Evolutionary conservation across 257 asterid genomes (phyloP).

Genomic region (Solanum chiquidenum): DNA sequence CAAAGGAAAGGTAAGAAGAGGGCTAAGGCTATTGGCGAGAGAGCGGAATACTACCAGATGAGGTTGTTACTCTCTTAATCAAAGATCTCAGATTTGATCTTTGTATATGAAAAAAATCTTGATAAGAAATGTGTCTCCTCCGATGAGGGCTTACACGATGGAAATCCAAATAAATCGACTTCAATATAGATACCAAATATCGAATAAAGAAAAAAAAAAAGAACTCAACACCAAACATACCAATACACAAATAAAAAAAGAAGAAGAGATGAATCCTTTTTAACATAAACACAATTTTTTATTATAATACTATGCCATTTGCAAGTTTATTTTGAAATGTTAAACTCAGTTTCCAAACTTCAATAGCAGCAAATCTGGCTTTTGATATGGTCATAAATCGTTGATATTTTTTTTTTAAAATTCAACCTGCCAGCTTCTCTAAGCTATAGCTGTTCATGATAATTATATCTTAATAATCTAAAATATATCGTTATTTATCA

Average conservation of each 20-base stretch:
- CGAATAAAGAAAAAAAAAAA: too few species aligned
- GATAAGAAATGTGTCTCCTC: too few species aligned
- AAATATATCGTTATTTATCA: neutral
- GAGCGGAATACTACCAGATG: neutral
- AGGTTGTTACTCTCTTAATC: too few species aligned
- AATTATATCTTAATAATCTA: neutral
- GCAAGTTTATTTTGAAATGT: neutral
- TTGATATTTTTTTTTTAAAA: neutral
- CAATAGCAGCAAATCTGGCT: neutral
- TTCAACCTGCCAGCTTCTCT: neutral
- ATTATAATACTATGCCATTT: neutral
- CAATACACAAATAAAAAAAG: neutral
- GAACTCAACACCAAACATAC: too few species aligned
- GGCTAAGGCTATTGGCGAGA: neutral
- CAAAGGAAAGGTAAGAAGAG: neutral
- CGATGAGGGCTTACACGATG: too few species aligned
- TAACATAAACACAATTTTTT: neutral
- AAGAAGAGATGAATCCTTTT: neutral
- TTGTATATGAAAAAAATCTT: neutral
- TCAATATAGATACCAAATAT: too few species aligned
- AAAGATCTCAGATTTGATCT: too few species aligned
- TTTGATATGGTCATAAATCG: neutral
- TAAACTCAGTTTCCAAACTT: neutral
- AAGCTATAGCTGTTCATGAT: neutral
- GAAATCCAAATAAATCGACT: neutral